These are phyloP conservation scores for Lasiodiplodia sp. DNA, from an alignment of 2,329 filamentous ascomycete species.

Conservation along the genomic window DNA sequence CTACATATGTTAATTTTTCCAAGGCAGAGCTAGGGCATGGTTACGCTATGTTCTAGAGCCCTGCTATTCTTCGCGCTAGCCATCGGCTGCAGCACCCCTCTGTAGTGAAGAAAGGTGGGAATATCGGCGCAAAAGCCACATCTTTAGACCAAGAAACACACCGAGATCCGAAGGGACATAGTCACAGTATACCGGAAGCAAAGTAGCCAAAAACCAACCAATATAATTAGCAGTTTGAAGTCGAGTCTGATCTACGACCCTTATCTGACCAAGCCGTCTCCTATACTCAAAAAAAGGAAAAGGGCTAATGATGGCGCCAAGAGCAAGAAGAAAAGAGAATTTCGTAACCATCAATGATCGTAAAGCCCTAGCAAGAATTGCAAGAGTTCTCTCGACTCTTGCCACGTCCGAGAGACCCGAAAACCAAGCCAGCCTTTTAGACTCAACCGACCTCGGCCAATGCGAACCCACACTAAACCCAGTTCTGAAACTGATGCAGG, in stretches of 20 bases:
- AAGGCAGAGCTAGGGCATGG: no score
- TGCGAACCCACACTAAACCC: background rate
- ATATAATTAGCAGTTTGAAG: background rate
- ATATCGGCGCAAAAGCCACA: no score
- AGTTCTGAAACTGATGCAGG: background rate
- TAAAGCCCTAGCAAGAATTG: background rate
- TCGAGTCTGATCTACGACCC: conserved; percentile 14
- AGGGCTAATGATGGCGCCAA: background rate
- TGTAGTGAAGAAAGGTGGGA: no score
- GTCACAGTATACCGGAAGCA: background rate
- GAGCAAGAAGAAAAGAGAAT: background rate
- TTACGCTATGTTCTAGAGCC: no score
- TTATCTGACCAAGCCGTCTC: background rate
- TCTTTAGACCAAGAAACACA: background rate
- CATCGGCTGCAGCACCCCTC: no score
- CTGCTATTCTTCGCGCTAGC: no score
- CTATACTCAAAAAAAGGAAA: background rate
- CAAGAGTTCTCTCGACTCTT: background rate
- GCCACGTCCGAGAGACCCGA: background rate
- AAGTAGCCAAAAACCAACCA: background rate
- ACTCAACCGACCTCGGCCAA: background rate
- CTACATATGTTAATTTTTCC: no score
- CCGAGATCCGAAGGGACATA: background rate
- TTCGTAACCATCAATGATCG: conserved; percentile 17
- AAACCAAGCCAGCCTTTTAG: background rate